Conservation (phyloP, 225 moss, liverwort and hornwort genomes). For the Neckera pumila region DNA sequence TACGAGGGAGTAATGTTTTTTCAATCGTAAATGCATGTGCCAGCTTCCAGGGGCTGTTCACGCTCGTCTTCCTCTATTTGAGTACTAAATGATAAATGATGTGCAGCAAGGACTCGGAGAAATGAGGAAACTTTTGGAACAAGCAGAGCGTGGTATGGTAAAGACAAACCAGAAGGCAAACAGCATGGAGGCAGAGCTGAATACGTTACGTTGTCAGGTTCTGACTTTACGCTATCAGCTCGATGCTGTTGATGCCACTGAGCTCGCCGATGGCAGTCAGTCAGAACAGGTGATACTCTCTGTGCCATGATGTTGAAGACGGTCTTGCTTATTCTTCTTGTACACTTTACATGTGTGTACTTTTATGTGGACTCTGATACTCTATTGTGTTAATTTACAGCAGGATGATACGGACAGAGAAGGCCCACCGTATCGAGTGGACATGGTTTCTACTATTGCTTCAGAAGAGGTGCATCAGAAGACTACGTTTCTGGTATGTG, state of each 20-base stretch:
- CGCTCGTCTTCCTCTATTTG: neutral
- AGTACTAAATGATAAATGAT: neutral
- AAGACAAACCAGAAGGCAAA: slow-evolving; percentile 41
- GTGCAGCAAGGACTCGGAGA: slow-evolving; percentile 54
- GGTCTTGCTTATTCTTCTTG: neutral
- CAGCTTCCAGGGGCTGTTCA: neutral
- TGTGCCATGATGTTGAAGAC: neutral
- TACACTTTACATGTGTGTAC: neutral
- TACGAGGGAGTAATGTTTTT: neutral
- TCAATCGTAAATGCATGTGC: neutral
- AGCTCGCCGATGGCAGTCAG: slow-evolving; percentile 26
- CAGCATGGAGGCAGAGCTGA: slow-evolving; percentile 51
- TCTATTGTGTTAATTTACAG: neutral
- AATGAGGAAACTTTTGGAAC: slow-evolving; percentile 49
- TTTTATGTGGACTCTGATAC: neutral
- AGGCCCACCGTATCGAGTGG: slow-evolving; percentile 59
- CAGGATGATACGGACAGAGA: slow-evolving; percentile 46
- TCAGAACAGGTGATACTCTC: slow-evolving; percentile 21
- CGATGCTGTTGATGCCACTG: slow-evolving; percentile 50
- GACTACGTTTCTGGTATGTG: slow-evolving; percentile 52
- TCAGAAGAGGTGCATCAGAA: slow-evolving; percentile 53
- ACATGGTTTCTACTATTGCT: slow-evolving; percentile 58
- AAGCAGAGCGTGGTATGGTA: slow-evolving; percentile 42
- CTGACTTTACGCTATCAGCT: slow-evolving; percentile 60
- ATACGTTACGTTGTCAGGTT: slow-evolving; percentile 55